Evolutionary conservation across 2,329 filamentous ascomycete species (phyloP), one percentile per base, ranked within the genome.

Genomic region (Colletotrichum lupini): DNA sequence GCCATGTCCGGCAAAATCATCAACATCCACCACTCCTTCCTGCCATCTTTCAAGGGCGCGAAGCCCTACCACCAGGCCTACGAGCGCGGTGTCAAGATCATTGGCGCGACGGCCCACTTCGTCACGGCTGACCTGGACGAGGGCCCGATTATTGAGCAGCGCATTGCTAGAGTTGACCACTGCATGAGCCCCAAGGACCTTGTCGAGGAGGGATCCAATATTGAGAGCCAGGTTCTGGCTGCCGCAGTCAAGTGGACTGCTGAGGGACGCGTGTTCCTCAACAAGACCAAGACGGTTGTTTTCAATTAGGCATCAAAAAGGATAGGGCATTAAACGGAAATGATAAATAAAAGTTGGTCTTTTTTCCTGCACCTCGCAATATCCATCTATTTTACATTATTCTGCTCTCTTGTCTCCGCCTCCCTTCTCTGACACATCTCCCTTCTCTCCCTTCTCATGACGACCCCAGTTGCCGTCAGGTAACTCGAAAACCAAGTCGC

Each of bases 31-130:
- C 94, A 97, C 85, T 93, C 90, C 77, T 97, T 97, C 89, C 82
- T 97, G 87, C 94, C 94, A 0, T 92, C 89, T 11, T 97, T 97
- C 90, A 97, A 97, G 88, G 94, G 94, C 74, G 94, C 94, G 35
- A 95, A 94, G 84, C 94, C 94, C 3, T 97, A 97, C 83, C 94
- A 96, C 83, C 94, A 97, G 86, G 94, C 94, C 8, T 95, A 93
- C 80, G 94, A 96, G 75, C 90, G 94, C 32, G 94, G 94, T 73
- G 94, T 97, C 76, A 97, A 97, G 89, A 96, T 97, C 77, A 95
- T 95, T 70, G 94, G 94, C 72, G 94, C 94, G 28, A 95, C 93
- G 2, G 94, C 94, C 5, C 94, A 97, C 84, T 96, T 96, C 77
- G 94, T 96, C 76, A 97, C 94, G 1, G 93, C 92, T 32, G 94